These are phyloP conservation scores for Mycosphaerella arachidis DNA, from an alignment of 2,329 filamentous ascomycete species.

Conservation along the genomic window DNA sequence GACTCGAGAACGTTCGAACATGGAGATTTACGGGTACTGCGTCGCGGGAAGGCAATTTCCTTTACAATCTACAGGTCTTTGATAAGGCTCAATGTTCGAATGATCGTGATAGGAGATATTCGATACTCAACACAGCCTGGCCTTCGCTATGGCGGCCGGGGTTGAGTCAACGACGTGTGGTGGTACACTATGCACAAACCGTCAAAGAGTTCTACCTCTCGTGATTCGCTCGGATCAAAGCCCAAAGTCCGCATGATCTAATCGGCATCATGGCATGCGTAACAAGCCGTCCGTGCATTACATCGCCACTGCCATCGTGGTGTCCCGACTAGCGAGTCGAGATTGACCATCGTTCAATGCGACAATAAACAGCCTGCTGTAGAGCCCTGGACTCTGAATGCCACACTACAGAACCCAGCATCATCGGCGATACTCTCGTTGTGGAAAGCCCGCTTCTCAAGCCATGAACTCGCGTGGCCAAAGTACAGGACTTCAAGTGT, in stretches of 20 bases:
- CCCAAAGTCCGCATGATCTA: neutral
- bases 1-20: neutral
- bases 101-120: neutral
- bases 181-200: neutral
- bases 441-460: neutral
- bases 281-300: neutral
- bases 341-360: neutral
- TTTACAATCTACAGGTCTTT: constrained; percentile 1
- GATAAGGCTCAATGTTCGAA: neutral
- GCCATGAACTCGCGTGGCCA: neutral
- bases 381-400: neutral
- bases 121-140: neutral
- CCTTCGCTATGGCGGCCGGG: neutral
- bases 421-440: neutral
- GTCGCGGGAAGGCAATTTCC: neutral
- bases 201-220: neutral
- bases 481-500: neutral
- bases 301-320: neutral
- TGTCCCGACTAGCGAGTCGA: neutral
- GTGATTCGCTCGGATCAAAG: neutral
- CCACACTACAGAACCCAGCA: neutral
- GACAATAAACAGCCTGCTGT: neutral
- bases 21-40: neutral
- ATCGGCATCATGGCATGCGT: neutral
- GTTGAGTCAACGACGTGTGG: neutral